These are phyloP conservation scores for Talaromyces rugulosus DNA, from an alignment of 2,329 filamentous ascomycete species.

Conservation along the genomic window DNA sequence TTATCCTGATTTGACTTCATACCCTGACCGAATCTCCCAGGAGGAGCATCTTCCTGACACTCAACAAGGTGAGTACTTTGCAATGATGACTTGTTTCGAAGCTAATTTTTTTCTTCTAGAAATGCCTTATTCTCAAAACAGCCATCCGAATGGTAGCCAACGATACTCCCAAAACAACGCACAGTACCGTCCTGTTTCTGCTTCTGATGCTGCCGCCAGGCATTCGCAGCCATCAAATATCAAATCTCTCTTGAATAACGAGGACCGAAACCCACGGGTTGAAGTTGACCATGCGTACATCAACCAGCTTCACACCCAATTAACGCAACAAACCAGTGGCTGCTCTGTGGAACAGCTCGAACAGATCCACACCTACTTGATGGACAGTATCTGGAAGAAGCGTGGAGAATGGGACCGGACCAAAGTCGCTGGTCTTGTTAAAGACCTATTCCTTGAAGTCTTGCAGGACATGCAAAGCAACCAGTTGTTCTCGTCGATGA, in stretches of 20 bases:
- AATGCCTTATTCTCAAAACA: conserved; percentile 26
- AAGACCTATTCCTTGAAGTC: conserved; percentile 67
- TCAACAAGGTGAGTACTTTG: conserved; percentile 47
- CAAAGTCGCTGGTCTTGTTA: conserved; percentile 61
- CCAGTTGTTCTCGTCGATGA: conserved; percentile 34
- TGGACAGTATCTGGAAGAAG: conserved; percentile 82
- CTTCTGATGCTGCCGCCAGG: conserved; percentile 33
- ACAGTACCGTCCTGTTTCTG: conserved; percentile 34
- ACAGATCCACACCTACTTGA: conserved; percentile 84
- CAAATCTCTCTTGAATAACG: conserved; percentile 31
- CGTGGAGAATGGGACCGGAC: conserved; percentile 80
- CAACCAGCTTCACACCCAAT: conserved; percentile 54
- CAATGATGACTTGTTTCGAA: conserved; percentile 20
- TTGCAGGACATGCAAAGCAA: conserved; percentile 57
- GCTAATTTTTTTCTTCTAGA: conserved; percentile 19
- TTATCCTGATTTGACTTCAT: conserved; percentile 52
- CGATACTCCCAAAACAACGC: conserved; percentile 17
- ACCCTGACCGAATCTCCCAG: conserved; percentile 48
- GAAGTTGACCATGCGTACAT: conserved; percentile 50
- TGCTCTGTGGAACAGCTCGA: conserved; percentile 91
- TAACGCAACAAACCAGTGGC: conserved; percentile 66
- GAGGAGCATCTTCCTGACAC: conserved; percentile 63
- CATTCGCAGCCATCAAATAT: conserved; percentile 23
- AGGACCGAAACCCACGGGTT: conserved; percentile 26
- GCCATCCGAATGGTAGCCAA: conserved; percentile 30